phyloP scores from a whole-genome alignment of 2,329 filamentous ascomycete genomes.

The Xylaria sp. region DNA sequence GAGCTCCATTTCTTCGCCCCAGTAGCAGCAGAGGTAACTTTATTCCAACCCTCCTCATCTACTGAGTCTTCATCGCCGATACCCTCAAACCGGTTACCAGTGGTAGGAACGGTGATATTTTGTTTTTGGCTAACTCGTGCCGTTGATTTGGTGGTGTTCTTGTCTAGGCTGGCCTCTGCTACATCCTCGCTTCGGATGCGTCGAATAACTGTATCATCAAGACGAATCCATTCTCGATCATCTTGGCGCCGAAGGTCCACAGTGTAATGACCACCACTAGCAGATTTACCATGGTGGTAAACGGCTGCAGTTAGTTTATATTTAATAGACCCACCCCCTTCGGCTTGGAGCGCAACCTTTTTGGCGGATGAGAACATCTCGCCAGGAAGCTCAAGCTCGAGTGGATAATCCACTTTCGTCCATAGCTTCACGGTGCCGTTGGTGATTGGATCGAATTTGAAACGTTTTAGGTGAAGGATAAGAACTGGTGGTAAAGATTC shows the following conservation, averaged over 20 bases:
- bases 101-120: conserved; percentile 47
- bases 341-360: conserved; percentile 70
- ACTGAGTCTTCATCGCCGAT: conserved; percentile 73
- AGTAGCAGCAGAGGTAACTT: conserved; percentile 72
- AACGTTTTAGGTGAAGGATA: conserved; percentile 95
- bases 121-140: conserved; percentile 73
- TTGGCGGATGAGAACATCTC: conserved; percentile 85
- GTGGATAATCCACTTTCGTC: conserved; percentile 96
- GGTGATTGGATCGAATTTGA: conserved; percentile 89
- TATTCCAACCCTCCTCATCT: conserved; percentile 82
- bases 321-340: conserved; percentile 76
- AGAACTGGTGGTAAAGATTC: conserved; percentile 90
- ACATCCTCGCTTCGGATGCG: conserved; percentile 89
- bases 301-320: conserved; percentile 91
- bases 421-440: conserved; percentile 93
- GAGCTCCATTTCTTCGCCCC: conserved; percentile 80
- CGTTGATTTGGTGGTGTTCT: conserved; percentile 71
- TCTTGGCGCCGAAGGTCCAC: conserved; percentile 97
- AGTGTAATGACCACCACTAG: conserved; percentile 95
- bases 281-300: conserved; percentile 97
- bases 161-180: conserved; percentile 83
- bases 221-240: conserved; percentile 92
- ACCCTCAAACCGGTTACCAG: conserved; percentile 78
- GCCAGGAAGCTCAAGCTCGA: conserved; percentile 92
- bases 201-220: conserved; percentile 92